phyloP scores from a whole-genome alignment of 1,139 yeast genomes.

The Zhuliangozyma blackwelliae region DNA sequence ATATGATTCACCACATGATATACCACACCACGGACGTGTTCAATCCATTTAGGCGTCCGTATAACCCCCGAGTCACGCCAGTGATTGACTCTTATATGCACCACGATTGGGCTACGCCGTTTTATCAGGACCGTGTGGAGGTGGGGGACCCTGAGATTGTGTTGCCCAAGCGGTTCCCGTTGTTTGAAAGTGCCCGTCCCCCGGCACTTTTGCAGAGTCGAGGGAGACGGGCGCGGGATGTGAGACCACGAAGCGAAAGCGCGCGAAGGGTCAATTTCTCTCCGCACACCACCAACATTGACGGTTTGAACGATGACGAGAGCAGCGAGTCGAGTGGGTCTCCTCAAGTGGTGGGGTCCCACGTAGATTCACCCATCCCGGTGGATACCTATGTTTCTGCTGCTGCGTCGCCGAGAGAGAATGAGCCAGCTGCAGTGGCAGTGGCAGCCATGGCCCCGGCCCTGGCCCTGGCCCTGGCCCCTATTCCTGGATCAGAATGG shows the following conservation, averaged over 20 bases:
- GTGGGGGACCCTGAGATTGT: conserved; percentile 25
- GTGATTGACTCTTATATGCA: conserved; percentile 38
- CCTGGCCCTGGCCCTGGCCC: too few species aligned
- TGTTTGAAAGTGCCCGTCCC: conserved; percentile 15
- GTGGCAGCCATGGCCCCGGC: too few species aligned
- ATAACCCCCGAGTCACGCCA: conserved; percentile 37
- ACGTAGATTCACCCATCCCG: too few species aligned
- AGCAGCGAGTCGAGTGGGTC: conserved; percentile 10
- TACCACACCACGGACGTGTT: conserved; percentile 37
- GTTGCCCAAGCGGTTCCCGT: conserved; percentile 31
- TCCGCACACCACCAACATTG: conserved; percentile 13
- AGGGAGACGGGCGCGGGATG: background rate
- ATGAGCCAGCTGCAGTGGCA: too few species aligned
- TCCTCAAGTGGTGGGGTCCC: too few species aligned
- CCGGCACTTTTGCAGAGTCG: background rate
- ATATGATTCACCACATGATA: conserved; percentile 21
- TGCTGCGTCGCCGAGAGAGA: too few species aligned
- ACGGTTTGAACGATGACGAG: conserved; percentile 16
- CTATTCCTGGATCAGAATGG: too few species aligned
- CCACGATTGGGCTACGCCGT: conserved; percentile 31
- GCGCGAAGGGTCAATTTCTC: conserved; percentile 10
- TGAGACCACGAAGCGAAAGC: conserved; percentile 2
- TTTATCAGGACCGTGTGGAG: conserved; percentile 3
- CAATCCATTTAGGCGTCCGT: conserved; percentile 34
- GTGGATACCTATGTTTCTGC: too few species aligned